Percentiles rank a stretch among this genome's conserved stretches.
phyloP scores from a whole-genome alignment of 2,329 filamentous ascomycete genomes.

The Penicillium sp. region DNA sequence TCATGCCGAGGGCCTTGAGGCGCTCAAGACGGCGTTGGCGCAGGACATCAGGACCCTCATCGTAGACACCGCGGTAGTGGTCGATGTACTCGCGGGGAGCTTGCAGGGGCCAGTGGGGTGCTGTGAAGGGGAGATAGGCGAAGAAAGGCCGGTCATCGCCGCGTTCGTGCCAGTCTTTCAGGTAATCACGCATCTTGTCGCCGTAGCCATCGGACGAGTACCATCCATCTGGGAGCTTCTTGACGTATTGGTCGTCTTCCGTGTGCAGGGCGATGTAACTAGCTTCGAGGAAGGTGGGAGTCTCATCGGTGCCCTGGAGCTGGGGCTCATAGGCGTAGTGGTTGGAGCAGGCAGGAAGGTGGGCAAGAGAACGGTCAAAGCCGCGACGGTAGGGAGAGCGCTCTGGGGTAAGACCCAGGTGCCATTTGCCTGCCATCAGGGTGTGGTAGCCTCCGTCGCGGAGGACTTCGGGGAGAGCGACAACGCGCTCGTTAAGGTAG shows the following conservation, averaged over 20 bases:
- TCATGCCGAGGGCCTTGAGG: too few relatives aligned
- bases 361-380: constrained; percentile 53
- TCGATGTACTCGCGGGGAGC: constrained; percentile 48
- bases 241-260: constrained; percentile 39
- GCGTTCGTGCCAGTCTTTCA: constrained; percentile 41
- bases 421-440: constrained; percentile 56
- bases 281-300: constrained; percentile 35
- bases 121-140: constrained; percentile 53
- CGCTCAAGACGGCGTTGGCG: too few relatives aligned
- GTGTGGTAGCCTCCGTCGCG: constrained; percentile 53
- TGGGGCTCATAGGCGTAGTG: constrained; percentile 49
- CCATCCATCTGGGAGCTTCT: constrained; percentile 44
- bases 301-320: constrained; percentile 34
- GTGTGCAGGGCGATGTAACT: constrained; percentile 39
- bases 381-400: constrained; percentile 49
- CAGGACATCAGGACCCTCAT: constrained; percentile 52
- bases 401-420: constrained; percentile 52
- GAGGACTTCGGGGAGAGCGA: constrained; percentile 50
- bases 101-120: constrained; percentile 57
- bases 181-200: constrained; percentile 46
- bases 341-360: constrained; percentile 53
- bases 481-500: constrained; percentile 54
- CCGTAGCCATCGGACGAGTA: constrained; percentile 49
- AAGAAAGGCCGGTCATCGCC: constrained; percentile 45
- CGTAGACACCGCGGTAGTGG: constrained; percentile 53